Evolutionary conservation across 768 basidiomycete species (phyloP).

Genomic region (Gloeophyllum trabeum): DNA sequence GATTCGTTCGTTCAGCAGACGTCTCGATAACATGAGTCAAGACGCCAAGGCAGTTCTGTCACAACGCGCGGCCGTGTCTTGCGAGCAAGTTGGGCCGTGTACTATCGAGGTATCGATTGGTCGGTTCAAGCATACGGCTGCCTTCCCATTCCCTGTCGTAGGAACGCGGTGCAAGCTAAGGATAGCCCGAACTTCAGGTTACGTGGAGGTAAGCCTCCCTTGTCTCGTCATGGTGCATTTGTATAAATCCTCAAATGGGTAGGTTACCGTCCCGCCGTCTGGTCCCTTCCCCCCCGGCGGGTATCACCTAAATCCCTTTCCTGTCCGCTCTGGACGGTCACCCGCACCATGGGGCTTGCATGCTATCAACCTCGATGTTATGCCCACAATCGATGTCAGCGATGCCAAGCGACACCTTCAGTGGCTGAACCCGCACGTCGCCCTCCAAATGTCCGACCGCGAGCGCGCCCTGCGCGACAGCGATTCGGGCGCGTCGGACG

Average conservation of each 20-base stretch:
- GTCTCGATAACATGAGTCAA: too few species aligned
- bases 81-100: too few species aligned
- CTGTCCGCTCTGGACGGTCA: constrained; percentile 9
- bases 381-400: constrained; percentile 19
- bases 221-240: neutral
- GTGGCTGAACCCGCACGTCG: constrained; percentile 23
- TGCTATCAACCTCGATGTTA: constrained; percentile 22
- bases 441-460: constrained; percentile 19
- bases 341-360: constrained; percentile 25
- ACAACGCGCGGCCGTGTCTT: too few species aligned
- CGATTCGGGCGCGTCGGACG: constrained; percentile 9
- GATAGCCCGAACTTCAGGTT: constrained; percentile 43
- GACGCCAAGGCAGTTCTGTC: too few species aligned
- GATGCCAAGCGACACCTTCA: constrained; percentile 4
- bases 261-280: neutral
- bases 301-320: constrained; percentile 8
- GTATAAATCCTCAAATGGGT: neutral
- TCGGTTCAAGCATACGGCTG: constrained; percentile 14
- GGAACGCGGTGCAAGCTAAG: constrained; percentile 25
- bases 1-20: too few species aligned
- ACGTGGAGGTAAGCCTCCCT: constrained; percentile 23
- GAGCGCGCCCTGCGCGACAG: constrained; percentile 12
- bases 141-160: constrained; percentile 34
- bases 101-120: constrained; percentile 20
- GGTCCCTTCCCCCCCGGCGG: neutral